These are phyloP conservation scores for Lachancea meyersii DNA, from an alignment of 805 yeast genomes.

Conservation along the genomic window DNA sequence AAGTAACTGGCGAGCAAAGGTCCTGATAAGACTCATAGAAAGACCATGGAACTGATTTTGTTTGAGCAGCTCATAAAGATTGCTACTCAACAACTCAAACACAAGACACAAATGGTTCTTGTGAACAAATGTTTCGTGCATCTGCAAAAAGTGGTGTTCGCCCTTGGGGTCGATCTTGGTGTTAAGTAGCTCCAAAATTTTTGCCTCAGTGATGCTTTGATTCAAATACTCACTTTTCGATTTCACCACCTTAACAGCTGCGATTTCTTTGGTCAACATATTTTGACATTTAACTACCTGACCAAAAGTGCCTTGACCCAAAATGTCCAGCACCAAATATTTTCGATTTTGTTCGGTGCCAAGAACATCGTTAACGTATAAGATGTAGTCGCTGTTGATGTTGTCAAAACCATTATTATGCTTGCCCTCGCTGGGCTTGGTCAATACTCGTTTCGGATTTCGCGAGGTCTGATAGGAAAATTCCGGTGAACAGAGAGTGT, in stretches of 20 bases:
- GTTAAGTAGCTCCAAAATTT: slow-evolving; percentile 75
- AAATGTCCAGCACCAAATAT: slow-evolving; percentile 79
- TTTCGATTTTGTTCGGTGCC: slow-evolving; percentile 67
- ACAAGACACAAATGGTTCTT: slow-evolving; percentile 90
- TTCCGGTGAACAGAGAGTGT: slow-evolving; percentile 74
- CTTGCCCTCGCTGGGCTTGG: slow-evolving; percentile 84
- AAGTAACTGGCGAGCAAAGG: slow-evolving; percentile 71
- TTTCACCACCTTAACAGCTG: slow-evolving; percentile 92
- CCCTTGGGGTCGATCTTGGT: slow-evolving; percentile 62
- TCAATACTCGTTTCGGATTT: slow-evolving; percentile 86
- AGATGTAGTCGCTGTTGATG: slow-evolving; percentile 80
- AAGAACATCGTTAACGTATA: slow-evolving; percentile 88
- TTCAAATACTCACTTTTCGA: slow-evolving; percentile 85
- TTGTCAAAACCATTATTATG: slow-evolving; percentile 82
- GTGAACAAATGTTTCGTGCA: slow-evolving; percentile 86
- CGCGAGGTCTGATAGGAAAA: slow-evolving; percentile 77
- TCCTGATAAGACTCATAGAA: slow-evolving; percentile 68
- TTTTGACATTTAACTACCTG: slow-evolving; percentile 90
- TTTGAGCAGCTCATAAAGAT: slow-evolving; percentile 81
- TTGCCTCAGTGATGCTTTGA: slow-evolving; percentile 87
- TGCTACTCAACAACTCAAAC: slow-evolving; percentile 81
- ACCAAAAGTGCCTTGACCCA: slow-evolving; percentile 98
- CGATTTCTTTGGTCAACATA: slow-evolving; percentile 70
- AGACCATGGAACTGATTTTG: slow-evolving; percentile 93
- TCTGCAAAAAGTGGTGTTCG: slow-evolving; percentile 65